Evolutionary conservation across 2,329 filamentous ascomycete genomes (phyloP).

Genomic region (Amesomyces nigricolor): DNA sequence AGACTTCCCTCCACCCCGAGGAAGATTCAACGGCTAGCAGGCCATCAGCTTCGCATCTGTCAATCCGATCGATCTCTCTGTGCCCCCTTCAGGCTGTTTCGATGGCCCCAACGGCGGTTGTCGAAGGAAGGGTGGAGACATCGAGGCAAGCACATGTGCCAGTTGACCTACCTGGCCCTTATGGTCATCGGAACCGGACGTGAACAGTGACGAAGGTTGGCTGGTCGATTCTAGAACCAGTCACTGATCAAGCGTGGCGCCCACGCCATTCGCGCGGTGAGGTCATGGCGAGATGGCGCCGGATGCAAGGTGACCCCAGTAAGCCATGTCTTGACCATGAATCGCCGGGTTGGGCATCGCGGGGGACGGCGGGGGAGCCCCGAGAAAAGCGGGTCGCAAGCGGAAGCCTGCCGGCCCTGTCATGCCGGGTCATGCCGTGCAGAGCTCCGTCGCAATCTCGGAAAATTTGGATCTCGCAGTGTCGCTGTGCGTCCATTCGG

Average conservation of each 20-base stretch:
- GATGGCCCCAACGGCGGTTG: no score
- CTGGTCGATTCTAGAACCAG: no score
- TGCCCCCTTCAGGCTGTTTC: not conserved
- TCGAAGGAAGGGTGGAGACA: no score
- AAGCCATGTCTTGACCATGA: not conserved
- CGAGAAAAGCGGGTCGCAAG: not conserved
- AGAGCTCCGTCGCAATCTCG: not conserved
- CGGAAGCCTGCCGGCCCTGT: not conserved
- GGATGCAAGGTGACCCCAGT: no score
- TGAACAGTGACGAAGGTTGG: no score
- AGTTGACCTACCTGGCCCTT: no score
- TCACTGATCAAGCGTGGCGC: no score
- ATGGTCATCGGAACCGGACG: no score
- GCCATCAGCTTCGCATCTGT: not conserved
- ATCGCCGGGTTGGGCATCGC: conserved; percentile 1
- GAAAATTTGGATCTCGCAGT: not conserved
- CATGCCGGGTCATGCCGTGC: no score
- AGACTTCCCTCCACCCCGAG: not conserved
- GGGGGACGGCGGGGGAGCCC: not conserved
- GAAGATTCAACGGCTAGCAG: not conserved
- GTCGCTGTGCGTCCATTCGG: not conserved
- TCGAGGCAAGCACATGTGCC: no score
- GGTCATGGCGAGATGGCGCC: no score
- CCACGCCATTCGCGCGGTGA: not conserved
- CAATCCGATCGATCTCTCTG: not conserved